Evolutionary conservation across 345 rosid species (phyloP).

Genomic region (Ceriops decandra): DNA sequence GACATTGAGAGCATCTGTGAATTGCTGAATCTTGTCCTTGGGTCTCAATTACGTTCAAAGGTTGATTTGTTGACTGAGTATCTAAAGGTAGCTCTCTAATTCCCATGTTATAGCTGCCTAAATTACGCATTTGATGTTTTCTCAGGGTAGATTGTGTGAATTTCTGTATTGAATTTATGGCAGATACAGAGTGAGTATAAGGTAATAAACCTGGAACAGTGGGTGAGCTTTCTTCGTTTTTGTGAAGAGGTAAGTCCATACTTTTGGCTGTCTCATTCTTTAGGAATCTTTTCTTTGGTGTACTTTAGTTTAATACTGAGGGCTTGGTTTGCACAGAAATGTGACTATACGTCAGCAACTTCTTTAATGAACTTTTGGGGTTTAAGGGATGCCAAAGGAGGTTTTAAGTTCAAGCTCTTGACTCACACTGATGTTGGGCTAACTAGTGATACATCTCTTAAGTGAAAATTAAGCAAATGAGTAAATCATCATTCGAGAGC

Average conservation of each 20-base stretch:
- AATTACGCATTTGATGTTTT: background rate
- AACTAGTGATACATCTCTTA: no score
- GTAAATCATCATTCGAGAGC: no score
- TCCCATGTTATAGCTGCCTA: background rate
- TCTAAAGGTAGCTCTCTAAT: conserved; percentile 48
- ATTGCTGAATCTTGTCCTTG: conserved; percentile 74
- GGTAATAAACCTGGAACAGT: conserved; percentile 93
- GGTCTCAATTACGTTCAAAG: conserved; percentile 64
- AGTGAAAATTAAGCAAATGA: no score
- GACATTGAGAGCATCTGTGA: conserved; percentile 89
- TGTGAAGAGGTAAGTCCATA: conserved; percentile 64
- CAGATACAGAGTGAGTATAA: conserved; percentile 91
- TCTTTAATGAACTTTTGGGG: no score
- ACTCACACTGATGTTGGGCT: no score
- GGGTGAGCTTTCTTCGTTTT: conserved; percentile 85
- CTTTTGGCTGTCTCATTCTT: background rate
- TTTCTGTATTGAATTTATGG: conserved; percentile 16
- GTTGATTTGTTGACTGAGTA: conserved; percentile 72
- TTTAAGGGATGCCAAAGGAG: no score
- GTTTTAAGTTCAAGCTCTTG: no score
- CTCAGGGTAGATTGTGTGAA: background rate
- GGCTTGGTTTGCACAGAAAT: no score
- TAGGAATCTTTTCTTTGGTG: background rate
- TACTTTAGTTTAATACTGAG: no score
- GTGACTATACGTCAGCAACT: no score